Conservation (phyloP, 2,329 filamentous ascomycete species). For the Scytalidium sp. region DNA sequence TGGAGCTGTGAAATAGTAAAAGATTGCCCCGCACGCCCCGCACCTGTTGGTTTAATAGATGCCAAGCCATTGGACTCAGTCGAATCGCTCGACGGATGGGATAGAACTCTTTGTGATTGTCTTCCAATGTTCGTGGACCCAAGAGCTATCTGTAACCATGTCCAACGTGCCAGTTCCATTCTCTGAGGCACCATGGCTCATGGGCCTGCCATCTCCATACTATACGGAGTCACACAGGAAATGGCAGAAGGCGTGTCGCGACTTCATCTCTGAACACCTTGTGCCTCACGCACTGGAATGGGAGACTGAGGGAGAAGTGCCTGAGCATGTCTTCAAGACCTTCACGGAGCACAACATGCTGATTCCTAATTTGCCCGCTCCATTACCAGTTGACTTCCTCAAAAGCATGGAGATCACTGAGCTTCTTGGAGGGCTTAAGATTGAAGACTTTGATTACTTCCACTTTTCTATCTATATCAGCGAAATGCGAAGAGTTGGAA, state of each 20-base stretch:
- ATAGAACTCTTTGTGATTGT: too few relatives aligned
- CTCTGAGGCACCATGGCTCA: conserved; percentile 67
- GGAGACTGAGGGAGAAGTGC: conserved; percentile 50
- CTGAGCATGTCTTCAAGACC: conserved; percentile 54
- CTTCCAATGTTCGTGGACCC: too few relatives aligned
- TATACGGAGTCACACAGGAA: conserved; percentile 59
- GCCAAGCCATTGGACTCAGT: too few relatives aligned
- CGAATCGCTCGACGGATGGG: too few relatives aligned
- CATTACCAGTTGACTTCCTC: conserved; percentile 64
- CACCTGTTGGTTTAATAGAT: too few relatives aligned
- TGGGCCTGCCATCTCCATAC: conserved; percentile 66
- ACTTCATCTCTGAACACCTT: conserved; percentile 61
- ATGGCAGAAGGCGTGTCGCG: conserved; percentile 64
- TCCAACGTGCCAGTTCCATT: conserved; percentile 49
- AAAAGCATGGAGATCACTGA: conserved; percentile 62
- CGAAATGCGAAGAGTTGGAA: conserved; percentile 51
- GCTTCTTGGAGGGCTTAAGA: conserved; percentile 58
- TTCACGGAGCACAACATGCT: conserved; percentile 66
- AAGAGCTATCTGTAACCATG: too few relatives aligned
- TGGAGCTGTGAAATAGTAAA: too few relatives aligned
- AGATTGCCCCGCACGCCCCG: too few relatives aligned
- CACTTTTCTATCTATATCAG: conserved; percentile 67
- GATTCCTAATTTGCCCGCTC: conserved; percentile 62
- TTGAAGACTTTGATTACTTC: conserved; percentile 71
- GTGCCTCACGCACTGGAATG: conserved; percentile 61